phyloP scores from a whole-genome alignment of 805 yeast species.

The Metschnikowia rubicola region DNA sequence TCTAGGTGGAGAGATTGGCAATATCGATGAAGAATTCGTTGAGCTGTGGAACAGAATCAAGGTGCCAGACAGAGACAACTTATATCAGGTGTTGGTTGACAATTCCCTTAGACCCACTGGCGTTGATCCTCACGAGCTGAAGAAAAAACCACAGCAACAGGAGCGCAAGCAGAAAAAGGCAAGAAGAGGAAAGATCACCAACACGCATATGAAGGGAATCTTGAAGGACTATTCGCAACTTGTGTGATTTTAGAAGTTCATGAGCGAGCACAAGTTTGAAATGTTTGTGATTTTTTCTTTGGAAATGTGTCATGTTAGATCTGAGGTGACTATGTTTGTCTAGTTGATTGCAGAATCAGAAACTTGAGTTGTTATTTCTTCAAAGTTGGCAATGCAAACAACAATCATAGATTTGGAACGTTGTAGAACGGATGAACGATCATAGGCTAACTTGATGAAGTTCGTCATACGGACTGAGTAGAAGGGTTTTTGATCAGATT shows the following conservation, averaged over 20 bases:
- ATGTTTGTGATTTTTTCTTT: no score
- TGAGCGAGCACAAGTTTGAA: no score
- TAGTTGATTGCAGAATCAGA: no score
- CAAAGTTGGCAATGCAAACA: no score
- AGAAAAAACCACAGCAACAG: slow-evolving; percentile 53
- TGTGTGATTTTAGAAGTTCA: slow-evolving; percentile 16
- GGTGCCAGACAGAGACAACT: slow-evolving; percentile 76
- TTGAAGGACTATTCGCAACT: slow-evolving; percentile 72
- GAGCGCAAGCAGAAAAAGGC: slow-evolving; percentile 86
- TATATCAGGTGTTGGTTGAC: slow-evolving; percentile 73
- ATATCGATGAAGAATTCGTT: slow-evolving; percentile 78
- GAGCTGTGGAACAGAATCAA: slow-evolving; percentile 75
- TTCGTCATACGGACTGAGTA: no score
- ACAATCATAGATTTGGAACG: no score
- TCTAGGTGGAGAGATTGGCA: slow-evolving; percentile 65
- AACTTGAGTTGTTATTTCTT: no score
- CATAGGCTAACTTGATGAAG: no score
- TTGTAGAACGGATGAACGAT: no score
- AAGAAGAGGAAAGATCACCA: slow-evolving; percentile 90
- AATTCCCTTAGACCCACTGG: slow-evolving; percentile 95
- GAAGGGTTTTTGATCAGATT: no score
- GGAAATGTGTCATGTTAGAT: no score
- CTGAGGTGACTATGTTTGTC: no score
- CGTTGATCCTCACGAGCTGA: slow-evolving; percentile 94
- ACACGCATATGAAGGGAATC: slow-evolving; percentile 94